phyloP scores from a whole-genome alignment of 345 rosid genomes.

The Syzygium oleosum region DNA sequence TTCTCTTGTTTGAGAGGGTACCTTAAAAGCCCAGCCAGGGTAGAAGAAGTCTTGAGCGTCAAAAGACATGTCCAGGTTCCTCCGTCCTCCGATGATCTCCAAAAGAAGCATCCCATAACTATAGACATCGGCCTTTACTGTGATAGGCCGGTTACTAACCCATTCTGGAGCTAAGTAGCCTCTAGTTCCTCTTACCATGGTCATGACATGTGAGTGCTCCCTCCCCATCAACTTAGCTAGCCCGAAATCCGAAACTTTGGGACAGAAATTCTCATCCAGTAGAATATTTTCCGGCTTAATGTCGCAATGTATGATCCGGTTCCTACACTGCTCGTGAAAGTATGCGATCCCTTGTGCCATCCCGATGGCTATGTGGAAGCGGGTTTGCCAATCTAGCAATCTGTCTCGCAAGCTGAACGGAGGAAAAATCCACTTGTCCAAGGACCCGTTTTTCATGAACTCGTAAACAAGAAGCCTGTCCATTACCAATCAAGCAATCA shows the following conservation, averaged over 20 bases:
- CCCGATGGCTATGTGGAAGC: slow-evolving; percentile 45
- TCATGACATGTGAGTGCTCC: slow-evolving; percentile 62
- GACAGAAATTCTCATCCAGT: slow-evolving; percentile 48
- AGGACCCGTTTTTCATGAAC: slow-evolving; percentile 62
- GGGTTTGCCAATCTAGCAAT: slow-evolving; percentile 51
- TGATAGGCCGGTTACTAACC: slow-evolving; percentile 64
- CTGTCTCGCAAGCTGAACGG: slow-evolving; percentile 7
- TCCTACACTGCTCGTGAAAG: slow-evolving; percentile 72
- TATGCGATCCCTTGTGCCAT: slow-evolving; percentile 70
- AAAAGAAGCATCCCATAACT: slow-evolving; percentile 79
- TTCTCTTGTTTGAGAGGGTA: slow-evolving; percentile 1
- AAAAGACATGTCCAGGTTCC: slow-evolving; percentile 63
- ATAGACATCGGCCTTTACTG: slow-evolving; percentile 78
- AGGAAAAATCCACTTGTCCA: slow-evolving; percentile 73
- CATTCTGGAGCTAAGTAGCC: slow-evolving; percentile 80
- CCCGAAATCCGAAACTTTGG: slow-evolving; percentile 70
- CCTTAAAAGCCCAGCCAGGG: slow-evolving; percentile 91
- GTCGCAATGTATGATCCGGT: slow-evolving; percentile 61
- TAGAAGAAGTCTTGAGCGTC: slow-evolving; percentile 62
- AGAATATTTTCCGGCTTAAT: slow-evolving; percentile 70
- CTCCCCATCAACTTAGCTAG: slow-evolving; percentile 68
- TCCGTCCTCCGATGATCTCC: slow-evolving; percentile 69
- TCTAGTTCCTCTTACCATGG: slow-evolving; percentile 70
- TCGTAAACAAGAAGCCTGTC: slow-evolving; percentile 69
- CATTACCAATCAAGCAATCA: not conserved